Percentiles rank a stretch among this genome's conserved stretches.
Evolutionary conservation across 805 yeast species (phyloP).

Genomic region (Ogataea siamensis): DNA sequence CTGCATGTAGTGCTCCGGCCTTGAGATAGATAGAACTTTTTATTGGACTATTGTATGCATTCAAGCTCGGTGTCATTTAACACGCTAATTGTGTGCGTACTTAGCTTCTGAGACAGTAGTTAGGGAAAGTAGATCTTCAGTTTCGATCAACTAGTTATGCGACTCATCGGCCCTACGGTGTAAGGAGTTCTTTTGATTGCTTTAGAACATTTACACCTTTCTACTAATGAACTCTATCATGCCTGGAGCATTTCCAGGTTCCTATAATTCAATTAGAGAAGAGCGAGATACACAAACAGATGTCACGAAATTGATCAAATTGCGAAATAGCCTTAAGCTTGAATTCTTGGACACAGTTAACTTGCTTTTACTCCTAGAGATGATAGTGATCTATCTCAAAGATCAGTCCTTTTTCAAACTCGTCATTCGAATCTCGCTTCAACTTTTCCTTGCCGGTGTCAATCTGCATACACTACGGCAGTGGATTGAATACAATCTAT

Average conservation of each 20-base stretch:
- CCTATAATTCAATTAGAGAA: conserved; percentile 3
- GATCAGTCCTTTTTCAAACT: conserved; percentile 29
- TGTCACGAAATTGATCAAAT: conserved; percentile 15
- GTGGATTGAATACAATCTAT: conserved; percentile 19
- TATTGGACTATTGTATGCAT: neutral
- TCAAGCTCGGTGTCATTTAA: neutral
- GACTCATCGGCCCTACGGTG: conserved; percentile 4
- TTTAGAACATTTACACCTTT: conserved; percentile 1
- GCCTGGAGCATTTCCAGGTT: conserved; percentile 11
- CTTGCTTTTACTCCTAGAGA: conserved; percentile 18
- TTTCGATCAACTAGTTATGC: neutral
- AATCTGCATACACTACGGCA: conserved; percentile 16
- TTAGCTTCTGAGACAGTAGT: no score
- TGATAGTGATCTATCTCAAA: conserved; percentile 22
- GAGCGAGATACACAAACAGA: neutral
- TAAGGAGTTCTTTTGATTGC: conserved; percentile 7
- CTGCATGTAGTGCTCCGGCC: no score
- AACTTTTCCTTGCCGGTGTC: conserved; percentile 21
- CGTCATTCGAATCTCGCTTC: conserved; percentile 19
- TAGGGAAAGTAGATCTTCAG: no score
- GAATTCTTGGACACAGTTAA: conserved; percentile 16
- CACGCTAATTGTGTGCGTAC: no score
- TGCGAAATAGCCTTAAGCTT: conserved; percentile 16
- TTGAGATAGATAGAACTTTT: neutral
- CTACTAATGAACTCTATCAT: conserved; percentile 4